Conservation (phyloP, 1,139 yeast genomes). For the Pichia sp. region DNA sequence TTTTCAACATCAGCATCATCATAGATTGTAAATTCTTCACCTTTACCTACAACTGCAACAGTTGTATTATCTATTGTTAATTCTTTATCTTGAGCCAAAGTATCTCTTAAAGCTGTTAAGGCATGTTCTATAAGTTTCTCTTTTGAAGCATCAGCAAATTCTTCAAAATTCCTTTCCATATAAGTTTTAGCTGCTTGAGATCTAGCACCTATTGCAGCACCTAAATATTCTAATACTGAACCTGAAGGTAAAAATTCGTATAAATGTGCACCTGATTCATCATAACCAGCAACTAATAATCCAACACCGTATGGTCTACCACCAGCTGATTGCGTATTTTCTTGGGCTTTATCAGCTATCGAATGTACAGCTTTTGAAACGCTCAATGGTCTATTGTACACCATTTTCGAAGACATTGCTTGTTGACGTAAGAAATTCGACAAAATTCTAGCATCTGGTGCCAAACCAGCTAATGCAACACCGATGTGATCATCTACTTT, state of each 20-base stretch:
- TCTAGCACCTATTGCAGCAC: conserved; percentile 96
- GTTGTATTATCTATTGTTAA: conserved; percentile 78
- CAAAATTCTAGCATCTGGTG: conserved; percentile 94
- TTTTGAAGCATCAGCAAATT: conserved; percentile 50
- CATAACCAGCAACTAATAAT: conserved; percentile 81
- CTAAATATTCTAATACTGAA: conserved; percentile 80
- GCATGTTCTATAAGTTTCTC: conserved; percentile 83
- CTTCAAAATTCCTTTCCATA: conserved; percentile 75
- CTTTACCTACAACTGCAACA: conserved; percentile 85
- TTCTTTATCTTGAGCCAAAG: conserved; percentile 90
- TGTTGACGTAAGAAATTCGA: conserved; percentile 86
- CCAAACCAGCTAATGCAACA: conserved; percentile 91
- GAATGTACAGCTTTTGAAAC: conserved; percentile 77
- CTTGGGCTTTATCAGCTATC: conserved; percentile 95
- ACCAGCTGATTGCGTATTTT: conserved; percentile 92
- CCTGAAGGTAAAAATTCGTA: conserved; percentile 97
- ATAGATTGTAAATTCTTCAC: conserved; percentile 61
- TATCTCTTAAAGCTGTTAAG: conserved; percentile 86
- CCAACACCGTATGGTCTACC: conserved; percentile 98
- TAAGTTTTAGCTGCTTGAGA: conserved; percentile 98
- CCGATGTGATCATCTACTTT: conserved; percentile 92
- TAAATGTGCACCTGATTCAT: conserved; percentile 89
- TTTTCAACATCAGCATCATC: conserved; percentile 84
- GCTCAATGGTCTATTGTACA: conserved; percentile 82
- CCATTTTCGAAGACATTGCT: conserved; percentile 81